Base-by-base conservation (phyloP, 768 basidiomycete genomes). In the Suillus hirtellus region DNA sequence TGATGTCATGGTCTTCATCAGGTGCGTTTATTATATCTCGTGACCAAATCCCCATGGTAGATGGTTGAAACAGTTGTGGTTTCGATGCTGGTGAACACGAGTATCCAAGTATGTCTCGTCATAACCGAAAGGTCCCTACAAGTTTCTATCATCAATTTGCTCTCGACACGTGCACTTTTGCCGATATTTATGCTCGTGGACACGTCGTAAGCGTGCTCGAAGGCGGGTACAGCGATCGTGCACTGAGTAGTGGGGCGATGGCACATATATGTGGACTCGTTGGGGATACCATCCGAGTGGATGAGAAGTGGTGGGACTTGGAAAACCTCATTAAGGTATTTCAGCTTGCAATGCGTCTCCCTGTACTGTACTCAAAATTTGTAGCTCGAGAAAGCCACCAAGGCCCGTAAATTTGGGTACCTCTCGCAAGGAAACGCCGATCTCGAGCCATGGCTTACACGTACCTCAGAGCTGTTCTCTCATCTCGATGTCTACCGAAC, bases 21-120 rank as follows among this genome's bases (percentile, higher is more conserved):
- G 95, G 95, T 89, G 14, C 9, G 79, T 64, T n/a, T 34, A 24
- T 62, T 24, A 64, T 37, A 58, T 21, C 65, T 44, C 11, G 37
- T 21, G 24, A 8, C 3, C 35, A 43, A 27, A 15, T 4, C 27
- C 24, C 38, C 24, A 58, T 10, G 9, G 17, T 40, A 21, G 24
- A 40, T 5, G 21, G 21, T 24, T 10, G 31, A 37, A 35, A 64
- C 66, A 96, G 95, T 67, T 93, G 92, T 65, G 96, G 96, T 1
- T 95, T 98, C 78, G 96, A 99, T 68, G 96, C 96, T 0, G 93
- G 89, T 59, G 91, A 95, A 71, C 94, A 97, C 70, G 96, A 99
- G 71, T 88, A 89, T 65, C 78, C 85, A 14, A 89, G 87, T 3
- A 99, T 99, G 96, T 94, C 93, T 31, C 81, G 96, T 17, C 96